Base-by-base conservation (phyloP, 257 asterid species). In the Misopates orontium region DNA sequence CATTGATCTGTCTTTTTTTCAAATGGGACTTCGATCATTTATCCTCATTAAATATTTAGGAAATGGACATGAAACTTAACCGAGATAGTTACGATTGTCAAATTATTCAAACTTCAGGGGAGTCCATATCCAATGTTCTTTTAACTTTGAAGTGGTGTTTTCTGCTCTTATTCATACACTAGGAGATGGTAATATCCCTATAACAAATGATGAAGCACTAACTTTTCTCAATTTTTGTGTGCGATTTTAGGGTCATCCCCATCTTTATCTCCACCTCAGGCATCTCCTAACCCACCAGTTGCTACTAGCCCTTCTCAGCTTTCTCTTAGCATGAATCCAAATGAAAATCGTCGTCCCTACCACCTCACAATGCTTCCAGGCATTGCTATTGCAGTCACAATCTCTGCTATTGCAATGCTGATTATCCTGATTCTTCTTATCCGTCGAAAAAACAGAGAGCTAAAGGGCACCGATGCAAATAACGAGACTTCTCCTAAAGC, bases 271-370 rank as follows among this genome's bases (percentile, higher is more conserved):
- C 76, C 97, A 70, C 87, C 95, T 0, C 77, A 67, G 75, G 63
- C 60, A 24, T 77, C 98, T 41, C 88, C 93, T 13, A 71, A 67
- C 67, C 81, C 95, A 18, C 76, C 82, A 0, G 56, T 18, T 62
- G 96, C 96, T 71, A 79, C 79, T 49, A 70, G 89, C 69, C 95
- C 97, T 0, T 28, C 79, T 77, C 95, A 88, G 77, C 78, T 80
- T 67, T 77, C 94, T 56, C 72, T 73, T 58, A 75, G 2, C 59
- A 23, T 74, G 1, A 47, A 84, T 23, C 47, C 67, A 41, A 80
- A 86, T 36, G 83, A 58, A 71, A 80, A 74, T 71, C 84, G 52
- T 62, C 88, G 48, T 75, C 70, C 70, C n/a, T 79, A 79, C 75
- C 96, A 74, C 76, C 91, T 90, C 18, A 68, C 88, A 7, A 40